Conservation (phyloP, 1,284 basidiomycete species). For the Moniliophthora roreri region DNA sequence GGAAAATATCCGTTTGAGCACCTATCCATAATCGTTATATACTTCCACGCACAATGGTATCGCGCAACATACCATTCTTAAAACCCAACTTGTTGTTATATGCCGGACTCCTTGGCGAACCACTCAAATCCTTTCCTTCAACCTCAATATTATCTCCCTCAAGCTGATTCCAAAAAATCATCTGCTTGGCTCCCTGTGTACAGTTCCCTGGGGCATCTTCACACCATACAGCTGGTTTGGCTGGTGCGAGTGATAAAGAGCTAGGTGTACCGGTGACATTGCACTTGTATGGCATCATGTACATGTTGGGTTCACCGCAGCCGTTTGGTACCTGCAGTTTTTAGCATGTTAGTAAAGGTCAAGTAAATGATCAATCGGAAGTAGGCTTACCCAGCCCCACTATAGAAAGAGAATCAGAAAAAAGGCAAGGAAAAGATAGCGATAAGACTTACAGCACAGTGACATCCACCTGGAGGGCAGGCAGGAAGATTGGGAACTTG, state of each 20-base stretch:
- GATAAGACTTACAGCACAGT: conserved; percentile 40
- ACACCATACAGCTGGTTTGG: background rate
- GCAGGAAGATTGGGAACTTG: conserved; percentile 47
- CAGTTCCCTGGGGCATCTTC: conserved; percentile 38
- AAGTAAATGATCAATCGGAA: no score
- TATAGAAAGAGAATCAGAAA: background rate
- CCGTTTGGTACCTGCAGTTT: background rate
- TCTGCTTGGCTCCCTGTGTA: conserved; percentile 34
- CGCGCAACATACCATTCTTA: conserved; percentile 29
- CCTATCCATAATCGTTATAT: conserved; percentile 1
- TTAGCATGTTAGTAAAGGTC: background rate
- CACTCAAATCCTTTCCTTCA: conserved; percentile 34
- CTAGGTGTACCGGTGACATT: background rate
- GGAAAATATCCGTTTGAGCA: conserved; percentile 16
- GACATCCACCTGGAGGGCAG: conserved; percentile 47
- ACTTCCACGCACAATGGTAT: background rate
- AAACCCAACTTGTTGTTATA: conserved; percentile 47
- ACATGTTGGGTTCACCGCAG: conserved; percentile 6
- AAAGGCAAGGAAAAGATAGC: background rate
- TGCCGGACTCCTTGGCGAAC: conserved; percentile 37
- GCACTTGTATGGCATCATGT: background rate
- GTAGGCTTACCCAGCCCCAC: conserved; percentile 1
- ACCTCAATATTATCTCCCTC: conserved; percentile 45
- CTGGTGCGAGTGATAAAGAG: background rate
- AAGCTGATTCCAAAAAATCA: conserved; percentile 47